Conservation (phyloP, 805 yeast species). For the Yarrowia hollandica region DNA sequence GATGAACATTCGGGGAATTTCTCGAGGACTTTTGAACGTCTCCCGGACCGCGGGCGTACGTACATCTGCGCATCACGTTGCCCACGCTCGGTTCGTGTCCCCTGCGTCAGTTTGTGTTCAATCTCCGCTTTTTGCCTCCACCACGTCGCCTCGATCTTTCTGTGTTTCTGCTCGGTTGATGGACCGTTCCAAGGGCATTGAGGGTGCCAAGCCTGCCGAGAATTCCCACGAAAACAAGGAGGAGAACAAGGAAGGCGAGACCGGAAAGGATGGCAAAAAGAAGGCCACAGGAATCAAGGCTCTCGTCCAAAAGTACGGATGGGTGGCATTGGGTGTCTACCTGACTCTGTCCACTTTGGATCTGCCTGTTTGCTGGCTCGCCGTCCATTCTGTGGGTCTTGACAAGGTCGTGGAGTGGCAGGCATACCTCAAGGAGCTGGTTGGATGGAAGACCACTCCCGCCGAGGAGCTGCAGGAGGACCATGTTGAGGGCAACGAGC, state of each 20-base stretch:
- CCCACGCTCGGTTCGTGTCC: no score
- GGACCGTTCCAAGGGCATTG: no score
- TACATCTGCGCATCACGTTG: not conserved
- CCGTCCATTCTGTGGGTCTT: constrained; percentile 86
- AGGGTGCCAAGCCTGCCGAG: not conserved
- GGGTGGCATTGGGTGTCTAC: constrained; percentile 85
- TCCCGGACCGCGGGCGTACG: not conserved
- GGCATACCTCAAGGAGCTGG: constrained; percentile 54
- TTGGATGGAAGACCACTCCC: constrained; percentile 58
- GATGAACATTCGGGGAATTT: constrained; percentile 18
- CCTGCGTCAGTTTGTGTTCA: no score
- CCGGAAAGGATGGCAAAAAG: no score
- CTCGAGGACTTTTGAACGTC: constrained; percentile 10
- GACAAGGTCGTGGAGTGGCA: constrained; percentile 73
- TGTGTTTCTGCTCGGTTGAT: no score
- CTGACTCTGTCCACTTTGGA: constrained; percentile 71
- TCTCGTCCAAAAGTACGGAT: constrained; percentile 83
- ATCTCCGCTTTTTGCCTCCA: no score
- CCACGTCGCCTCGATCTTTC: no score
- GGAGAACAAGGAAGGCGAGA: not conserved
- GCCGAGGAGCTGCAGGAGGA: constrained; percentile 28
- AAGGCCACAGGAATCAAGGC: constrained; percentile 27
- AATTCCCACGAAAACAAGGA: not conserved
- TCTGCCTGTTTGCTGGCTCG: constrained; percentile 74
- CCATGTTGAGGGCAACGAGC: constrained; percentile 33